Evolutionary conservation across 2,329 filamentous ascomycete species (phyloP).

Genomic region (Coleophoma eucalyptorum): DNA sequence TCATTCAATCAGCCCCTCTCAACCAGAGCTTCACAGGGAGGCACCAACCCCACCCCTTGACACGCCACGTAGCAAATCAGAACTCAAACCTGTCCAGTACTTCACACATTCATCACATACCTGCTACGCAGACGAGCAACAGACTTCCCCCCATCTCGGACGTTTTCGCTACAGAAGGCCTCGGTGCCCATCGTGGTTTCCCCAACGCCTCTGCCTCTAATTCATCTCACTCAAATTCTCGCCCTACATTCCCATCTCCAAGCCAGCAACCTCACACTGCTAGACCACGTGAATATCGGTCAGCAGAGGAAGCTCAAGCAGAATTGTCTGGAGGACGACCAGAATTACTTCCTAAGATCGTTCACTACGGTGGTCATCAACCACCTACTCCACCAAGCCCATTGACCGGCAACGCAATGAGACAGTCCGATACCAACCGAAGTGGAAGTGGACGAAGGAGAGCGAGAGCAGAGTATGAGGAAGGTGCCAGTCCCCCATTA

Average conservation of each 20-base stretch:
- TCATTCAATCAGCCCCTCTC: slow-evolving; percentile 94
- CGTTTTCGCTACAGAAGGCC: slow-evolving; percentile 78
- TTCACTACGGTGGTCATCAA: slow-evolving; percentile 93
- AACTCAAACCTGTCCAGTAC: slow-evolving; percentile 78
- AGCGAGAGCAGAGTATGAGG: slow-evolving; percentile 87
- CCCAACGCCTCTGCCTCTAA: slow-evolving; percentile 39
- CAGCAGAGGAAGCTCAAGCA: slow-evolving; percentile 91
- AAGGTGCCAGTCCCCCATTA: slow-evolving; percentile 81
- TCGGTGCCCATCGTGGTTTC: slow-evolving; percentile 53
- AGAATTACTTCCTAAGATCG: slow-evolving; percentile 86
- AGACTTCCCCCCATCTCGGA: slow-evolving; percentile 90
- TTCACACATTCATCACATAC: slow-evolving; percentile 87
- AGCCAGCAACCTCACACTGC: slow-evolving; percentile 54
- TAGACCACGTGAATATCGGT: slow-evolving; percentile 83
- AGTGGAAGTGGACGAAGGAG: slow-evolving; percentile 68
- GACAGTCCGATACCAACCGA: slow-evolving; percentile 27
- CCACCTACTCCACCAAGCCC: slow-evolving; percentile 76
- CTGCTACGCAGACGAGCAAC: slow-evolving; percentile 85
- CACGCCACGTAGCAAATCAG: slow-evolving; percentile 75
- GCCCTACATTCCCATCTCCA: slow-evolving; percentile 73
- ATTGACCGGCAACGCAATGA: slow-evolving; percentile 26
- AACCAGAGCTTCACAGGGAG: slow-evolving; percentile 94
- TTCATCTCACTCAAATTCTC: slow-evolving; percentile 59
- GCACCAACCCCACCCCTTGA: slow-evolving; percentile 71
- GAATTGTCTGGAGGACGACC: slow-evolving; percentile 88